These are phyloP conservation scores for Hymenoscyphus albidus DNA, from an alignment of 2,329 filamentous ascomycete species.

Conservation along the genomic window DNA sequence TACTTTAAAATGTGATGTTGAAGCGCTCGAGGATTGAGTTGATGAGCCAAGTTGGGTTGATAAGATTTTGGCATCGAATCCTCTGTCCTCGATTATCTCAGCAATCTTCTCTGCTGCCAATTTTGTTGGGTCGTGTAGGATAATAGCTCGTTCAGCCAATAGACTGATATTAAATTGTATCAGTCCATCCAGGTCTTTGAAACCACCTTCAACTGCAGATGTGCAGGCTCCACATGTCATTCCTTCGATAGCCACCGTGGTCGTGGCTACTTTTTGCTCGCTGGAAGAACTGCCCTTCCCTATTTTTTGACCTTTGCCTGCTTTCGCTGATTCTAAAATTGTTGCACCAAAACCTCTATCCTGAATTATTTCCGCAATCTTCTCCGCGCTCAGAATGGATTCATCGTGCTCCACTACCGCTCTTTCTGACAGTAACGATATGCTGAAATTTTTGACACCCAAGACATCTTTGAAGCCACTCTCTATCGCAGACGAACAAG, in stretches of 20 bases:
- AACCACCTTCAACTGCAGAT: conserved; percentile 80
- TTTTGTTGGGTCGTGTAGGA: conserved; percentile 73
- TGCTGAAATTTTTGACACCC: conserved; percentile 72
- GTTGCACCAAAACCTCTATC: conserved; percentile 77
- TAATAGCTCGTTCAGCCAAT: conserved; percentile 84
- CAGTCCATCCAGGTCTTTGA: conserved; percentile 72
- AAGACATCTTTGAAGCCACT: conserved; percentile 71
- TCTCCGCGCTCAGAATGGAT: conserved; percentile 46
- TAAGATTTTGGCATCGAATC: conserved; percentile 81
- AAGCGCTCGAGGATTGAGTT: conserved; percentile 51
- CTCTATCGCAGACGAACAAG: conserved; percentile 83
- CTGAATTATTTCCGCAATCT: conserved; percentile 57
- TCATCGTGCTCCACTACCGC: conserved; percentile 81
- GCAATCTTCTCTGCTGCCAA: conserved; percentile 70
- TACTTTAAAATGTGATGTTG: conserved; percentile 74
- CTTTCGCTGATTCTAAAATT: conserved; percentile 66
- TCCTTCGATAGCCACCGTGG: conserved; percentile 84
- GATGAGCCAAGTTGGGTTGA: conserved; percentile 64
- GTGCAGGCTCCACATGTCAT: conserved; percentile 99
- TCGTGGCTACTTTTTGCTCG: conserved; percentile 54
- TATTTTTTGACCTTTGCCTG: conserved; percentile 35
- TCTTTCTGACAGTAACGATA: conserved; percentile 79
- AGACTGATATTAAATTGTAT: conserved; percentile 92
- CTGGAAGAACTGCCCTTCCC: conserved; percentile 27
- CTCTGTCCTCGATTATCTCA: conserved; percentile 82